Base-by-base conservation (phyloP, 345 rosid genomes). In the Gossypium longicalyx region DNA sequence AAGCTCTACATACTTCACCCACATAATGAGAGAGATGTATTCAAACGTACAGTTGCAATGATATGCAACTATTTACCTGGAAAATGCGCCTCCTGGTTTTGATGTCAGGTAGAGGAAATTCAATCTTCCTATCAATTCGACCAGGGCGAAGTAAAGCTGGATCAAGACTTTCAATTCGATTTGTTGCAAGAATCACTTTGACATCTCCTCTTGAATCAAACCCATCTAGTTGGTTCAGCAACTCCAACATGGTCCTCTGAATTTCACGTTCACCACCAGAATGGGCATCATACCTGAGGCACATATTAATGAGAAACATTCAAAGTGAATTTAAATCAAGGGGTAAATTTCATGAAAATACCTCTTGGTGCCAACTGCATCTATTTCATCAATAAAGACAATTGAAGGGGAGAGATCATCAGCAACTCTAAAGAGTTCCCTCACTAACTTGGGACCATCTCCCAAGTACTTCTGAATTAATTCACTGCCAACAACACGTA, bases 241-340 rank as follows among this genome's bases (percentile, higher is more conserved):
- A 81, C 59, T 95, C 99, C 84, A 95, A 87, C 99, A 95, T 95
- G 57, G 98, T 93, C 85, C 99, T 89, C 82, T 95, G 99, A 73
- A 95, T 95, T 83, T 95, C 99, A 77, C 98, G 97, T 70, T 96
- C 98, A 69, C 97, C 98, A 67, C 99, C 99, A 45, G 99, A 93
- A 86, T 91, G 86, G 20, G 97, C 97, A 68, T 96, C 97, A 41
- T 96, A 96, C 84, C 98, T 93, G 67, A 70, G 49, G 43, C 20
- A 52, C 20, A 61, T 9, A 45, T 49, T 34, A 44, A 20, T 67
- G 23, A 70, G 56, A n/a, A 47, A 47, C 27, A 51, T 13, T 59
- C 17, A 25, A 62, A 53, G 12, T 48, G 9, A 43, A 81, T 9
- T 41, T 52, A 12, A 34, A 9, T 5, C 59, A 22, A 19, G 68